phyloP scores from a whole-genome alignment of 1,139 yeast genomes.

The Geotrichum citri-aurantii region DNA sequence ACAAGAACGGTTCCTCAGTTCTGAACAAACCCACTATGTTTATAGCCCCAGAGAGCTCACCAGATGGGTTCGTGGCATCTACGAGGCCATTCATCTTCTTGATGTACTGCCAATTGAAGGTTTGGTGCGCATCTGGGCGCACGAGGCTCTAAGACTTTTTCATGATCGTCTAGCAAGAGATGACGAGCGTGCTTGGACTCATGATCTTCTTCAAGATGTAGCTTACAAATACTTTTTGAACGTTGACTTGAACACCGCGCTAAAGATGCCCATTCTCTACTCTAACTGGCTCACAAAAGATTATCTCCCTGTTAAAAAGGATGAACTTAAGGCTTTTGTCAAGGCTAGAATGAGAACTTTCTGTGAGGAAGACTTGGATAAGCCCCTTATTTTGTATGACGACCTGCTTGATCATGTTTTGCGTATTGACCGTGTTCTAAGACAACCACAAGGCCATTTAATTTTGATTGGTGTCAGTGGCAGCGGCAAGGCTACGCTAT shows the following conservation, averaged over 20 bases:
- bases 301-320: slow-evolving; percentile 53
- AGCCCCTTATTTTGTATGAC: slow-evolving; percentile 57
- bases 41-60: slow-evolving; percentile 91
- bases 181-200: slow-evolving; percentile 51
- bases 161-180: slow-evolving; percentile 57
- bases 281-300: slow-evolving; percentile 69
- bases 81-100: slow-evolving; percentile 46
- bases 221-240: slow-evolving; percentile 46
- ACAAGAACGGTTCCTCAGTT: slow-evolving; percentile 38
- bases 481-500: slow-evolving; percentile 72
- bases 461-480: slow-evolving; percentile 83
- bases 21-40: slow-evolving; percentile 50
- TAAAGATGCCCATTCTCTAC: slow-evolving; percentile 51
- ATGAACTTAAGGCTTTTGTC: slow-evolving; percentile 50
- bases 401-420: slow-evolving; percentile 71
- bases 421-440: slow-evolving; percentile 73
- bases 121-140: slow-evolving; percentile 66
- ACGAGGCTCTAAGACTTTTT: slow-evolving; percentile 75
- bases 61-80: slow-evolving; percentile 78
- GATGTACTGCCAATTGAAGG: slow-evolving; percentile 40
- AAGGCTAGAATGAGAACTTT: slow-evolving; percentile 63
- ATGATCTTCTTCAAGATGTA: slow-evolving; percentile 39
- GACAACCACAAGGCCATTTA: slow-evolving; percentile 86
- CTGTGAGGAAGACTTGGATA: slow-evolving; percentile 62
- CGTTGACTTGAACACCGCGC: slow-evolving; percentile 37